Evolutionary conservation across 2,329 filamentous ascomycete species (phyloP), one percentile per base, ranked within the genome.

Genomic region (Apiospora arundinis): DNA sequence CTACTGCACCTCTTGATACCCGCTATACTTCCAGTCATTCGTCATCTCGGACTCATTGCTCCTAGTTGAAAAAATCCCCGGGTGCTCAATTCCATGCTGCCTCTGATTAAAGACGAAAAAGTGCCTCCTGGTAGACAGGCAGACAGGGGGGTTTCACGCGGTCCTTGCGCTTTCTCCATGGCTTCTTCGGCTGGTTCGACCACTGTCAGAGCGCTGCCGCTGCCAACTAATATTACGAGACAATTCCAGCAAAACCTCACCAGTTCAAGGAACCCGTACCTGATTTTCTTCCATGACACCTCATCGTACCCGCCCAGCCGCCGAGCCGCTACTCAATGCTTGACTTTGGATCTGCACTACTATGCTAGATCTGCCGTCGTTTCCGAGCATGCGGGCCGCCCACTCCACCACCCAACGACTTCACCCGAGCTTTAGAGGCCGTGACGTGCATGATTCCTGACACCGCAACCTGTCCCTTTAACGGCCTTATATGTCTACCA

Each of bases 241-340:
- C 49, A 56, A 56, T 25, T 21, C 16, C 16, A 9, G 49, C 2
- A 56, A 56, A 56, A 16, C 49, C 23, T 56, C 49, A 32, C 52
- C 21, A 4, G 14, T 18, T 21, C 48, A 8, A 37, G 28, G 52
- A 37, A 37, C 28, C 49, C 16, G 52, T 32, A 60, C 71, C 65
- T 71, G 70, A n/a, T 73, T 71, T 68, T 71, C 25, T 60, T 40
- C 9, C 32, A 63, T 63, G 28, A 40, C 56, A 63, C 21, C 56
- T 40, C 56, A 63, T 3, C 56, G 56, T 63, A 63, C 32, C 56
- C 56, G 56, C 56, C 37, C 56, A 18, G 42, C 42, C 42, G 42
- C 42, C 42, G 42, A 45, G 42, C 42, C 42, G 42, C 42, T 45
- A 45, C 56, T 18, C 37, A 40, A 63, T 63, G 56, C 56, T 63